Evolutionary conservation across 2,329 filamentous ascomycete genomes (phyloP), one percentile per base, ranked within the genome.

Genomic region (Pyrenophora teres): DNA sequence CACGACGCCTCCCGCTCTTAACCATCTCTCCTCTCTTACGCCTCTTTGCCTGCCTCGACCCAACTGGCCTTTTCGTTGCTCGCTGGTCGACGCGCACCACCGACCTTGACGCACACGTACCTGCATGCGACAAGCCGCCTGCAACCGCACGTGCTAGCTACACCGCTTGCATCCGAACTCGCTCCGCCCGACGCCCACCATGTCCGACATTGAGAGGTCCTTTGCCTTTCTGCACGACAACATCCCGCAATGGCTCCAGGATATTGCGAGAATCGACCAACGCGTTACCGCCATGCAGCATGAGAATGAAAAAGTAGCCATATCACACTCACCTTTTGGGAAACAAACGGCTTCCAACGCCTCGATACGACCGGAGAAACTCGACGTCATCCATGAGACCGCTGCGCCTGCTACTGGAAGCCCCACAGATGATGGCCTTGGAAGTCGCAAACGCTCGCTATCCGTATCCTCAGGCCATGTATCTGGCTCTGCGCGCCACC

Each of bases 401-500:
- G 40, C 41, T 25, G 50, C 44, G n/a, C 45, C 53, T 7, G 55
- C 59, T 3, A 58, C 52, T 12, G 44, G 46, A 32, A 46, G 60
- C 35, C 60, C 64, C 16, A 36, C 58, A 35, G n/a, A n/a, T n/a
- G 59, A 60, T 31, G 62, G 56, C 23, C 32, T 59, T 5, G 52
- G 55, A 3, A 67, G 54, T 13, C 65, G 67, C 39, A 79, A 80
- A 63, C 71, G 77, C 35, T 73, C 76, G 6, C 64, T 69, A 1
- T 79, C 78, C 3, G 60, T 74, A 18, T 59, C 66, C 6, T 78
- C 77, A 3, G 74, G 68, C 15, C 65, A 69, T 36, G 59, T 64
- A 6, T 76, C 74, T 6, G 74, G 72, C 3, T 75, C 78, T 1
- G 72, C 78, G 9, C 83, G 85, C 56, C 88, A 88, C 69, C 85